phyloP scores from a whole-genome alignment of 805 yeast species.

The Zygosaccharomyces rouxii region DNA sequence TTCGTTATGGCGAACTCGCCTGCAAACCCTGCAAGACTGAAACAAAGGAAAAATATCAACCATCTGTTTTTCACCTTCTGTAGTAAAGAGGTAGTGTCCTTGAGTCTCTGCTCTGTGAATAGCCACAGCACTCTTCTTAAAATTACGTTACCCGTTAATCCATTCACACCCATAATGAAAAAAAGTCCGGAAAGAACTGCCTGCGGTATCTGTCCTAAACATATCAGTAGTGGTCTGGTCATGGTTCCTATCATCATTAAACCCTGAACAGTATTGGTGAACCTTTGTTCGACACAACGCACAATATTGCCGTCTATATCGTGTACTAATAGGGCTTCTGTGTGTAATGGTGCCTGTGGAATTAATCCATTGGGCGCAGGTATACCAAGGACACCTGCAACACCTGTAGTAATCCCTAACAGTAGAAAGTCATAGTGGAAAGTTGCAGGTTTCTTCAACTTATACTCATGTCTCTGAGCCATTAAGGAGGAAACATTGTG shows the following conservation, averaged over 20 bases:
- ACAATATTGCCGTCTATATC: constrained; percentile 33
- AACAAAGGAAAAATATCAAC: constrained; percentile 49
- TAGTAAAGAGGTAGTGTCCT: constrained; percentile 33
- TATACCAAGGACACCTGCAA: constrained; percentile 81
- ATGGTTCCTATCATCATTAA: constrained; percentile 77
- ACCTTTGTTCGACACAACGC: constrained; percentile 81
- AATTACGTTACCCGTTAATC: constrained; percentile 64
- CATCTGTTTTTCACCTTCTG: constrained; percentile 32
- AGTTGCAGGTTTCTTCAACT: constrained; percentile 77
- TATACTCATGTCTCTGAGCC: constrained; percentile 81
- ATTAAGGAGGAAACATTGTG: constrained; percentile 92
- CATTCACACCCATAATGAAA: constrained; percentile 87
- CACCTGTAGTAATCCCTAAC: constrained; percentile 80
- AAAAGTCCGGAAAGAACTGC: constrained; percentile 90
- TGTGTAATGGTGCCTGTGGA: constrained; percentile 96
- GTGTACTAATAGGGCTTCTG: constrained; percentile 61
- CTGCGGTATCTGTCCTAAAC: constrained; percentile 83
- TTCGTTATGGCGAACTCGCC: constrained; percentile 82
- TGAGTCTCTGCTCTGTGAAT: constrained; percentile 50
- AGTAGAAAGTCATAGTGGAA: constrained; percentile 91
- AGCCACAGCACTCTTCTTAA: constrained; percentile 58
- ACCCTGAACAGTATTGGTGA: constrained; percentile 84
- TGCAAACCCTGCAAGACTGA: constrained; percentile 64
- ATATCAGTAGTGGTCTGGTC: constrained; percentile 80
- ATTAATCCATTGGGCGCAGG: constrained; percentile 97